These are phyloP conservation scores for Saturnispora besseyi DNA, from an alignment of 805 yeast species.

Conservation along the genomic window DNA sequence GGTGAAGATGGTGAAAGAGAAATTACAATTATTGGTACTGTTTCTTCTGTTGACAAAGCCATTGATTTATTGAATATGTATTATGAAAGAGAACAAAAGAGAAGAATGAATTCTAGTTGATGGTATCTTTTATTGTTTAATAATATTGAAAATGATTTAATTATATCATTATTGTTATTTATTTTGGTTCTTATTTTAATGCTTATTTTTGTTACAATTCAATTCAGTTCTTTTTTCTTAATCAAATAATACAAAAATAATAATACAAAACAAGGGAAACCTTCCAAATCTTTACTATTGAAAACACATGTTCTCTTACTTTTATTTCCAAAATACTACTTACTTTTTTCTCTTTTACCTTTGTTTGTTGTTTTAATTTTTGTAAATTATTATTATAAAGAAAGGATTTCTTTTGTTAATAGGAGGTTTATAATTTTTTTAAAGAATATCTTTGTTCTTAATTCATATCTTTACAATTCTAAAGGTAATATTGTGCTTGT, in stretches of 20 bases:
- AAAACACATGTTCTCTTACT: background rate
- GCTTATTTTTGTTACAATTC: slow-evolving; percentile 2
- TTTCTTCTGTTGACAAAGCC: slow-evolving; percentile 49
- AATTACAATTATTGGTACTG: slow-evolving; percentile 62
- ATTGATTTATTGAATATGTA: slow-evolving; percentile 45
- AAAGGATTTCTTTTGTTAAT: background rate
- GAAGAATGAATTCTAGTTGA: slow-evolving; percentile 18
- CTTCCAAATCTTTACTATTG: background rate
- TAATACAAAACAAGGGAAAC: background rate
- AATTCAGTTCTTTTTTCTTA: slow-evolving; percentile 1
- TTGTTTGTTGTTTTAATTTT: background rate
- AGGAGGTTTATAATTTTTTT: background rate
- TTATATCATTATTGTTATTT: background rate
- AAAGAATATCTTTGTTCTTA: background rate
- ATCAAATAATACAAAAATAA: background rate
- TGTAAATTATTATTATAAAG: background rate
- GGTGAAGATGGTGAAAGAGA: slow-evolving; percentile 52
- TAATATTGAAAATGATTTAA: background rate
- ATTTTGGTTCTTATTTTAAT: background rate
- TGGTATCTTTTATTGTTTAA: background rate
- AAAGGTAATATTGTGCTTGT: background rate
- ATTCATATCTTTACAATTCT: too few species aligned
- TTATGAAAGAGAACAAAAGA: slow-evolving; percentile 44
- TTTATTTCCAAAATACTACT: background rate
- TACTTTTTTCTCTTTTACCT: background rate